phyloP scores from a whole-genome alignment of 805 yeast species.

The Saccharomycopsis fermentans region DNA sequence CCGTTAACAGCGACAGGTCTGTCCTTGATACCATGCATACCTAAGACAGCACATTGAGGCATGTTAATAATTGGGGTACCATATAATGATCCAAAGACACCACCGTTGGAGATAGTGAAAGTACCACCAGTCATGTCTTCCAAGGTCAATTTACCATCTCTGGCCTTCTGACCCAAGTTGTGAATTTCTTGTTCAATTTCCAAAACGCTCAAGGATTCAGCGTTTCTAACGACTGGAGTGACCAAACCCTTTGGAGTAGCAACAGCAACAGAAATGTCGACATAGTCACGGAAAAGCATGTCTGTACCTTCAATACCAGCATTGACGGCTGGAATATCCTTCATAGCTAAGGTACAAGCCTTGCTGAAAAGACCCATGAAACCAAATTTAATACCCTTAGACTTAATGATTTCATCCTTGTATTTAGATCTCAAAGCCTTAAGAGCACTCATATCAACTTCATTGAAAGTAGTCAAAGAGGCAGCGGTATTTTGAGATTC shows the following conservation, averaged over 20 bases:
- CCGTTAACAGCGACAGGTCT: conserved; percentile 96
- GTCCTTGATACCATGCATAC: conserved; percentile 94
- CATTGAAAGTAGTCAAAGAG: conserved; percentile 94
- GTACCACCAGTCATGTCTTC: conserved; percentile 99
- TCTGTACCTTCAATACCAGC: conserved; percentile 93
- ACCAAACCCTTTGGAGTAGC: conserved; percentile 99
- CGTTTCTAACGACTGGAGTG: conserved; percentile 95
- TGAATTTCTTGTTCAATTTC: conserved; percentile 85
- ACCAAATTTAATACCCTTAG: conserved; percentile 89
- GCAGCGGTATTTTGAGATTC: conserved; percentile 99
- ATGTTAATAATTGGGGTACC: conserved; percentile 98
- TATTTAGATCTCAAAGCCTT: conserved; percentile 92
- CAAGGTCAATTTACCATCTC: conserved; percentile 90
- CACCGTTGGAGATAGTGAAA: conserved; percentile 97
- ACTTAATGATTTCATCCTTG: conserved; percentile 92
- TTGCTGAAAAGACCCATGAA: conserved; percentile 98
- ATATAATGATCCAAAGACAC: conserved; percentile 93
- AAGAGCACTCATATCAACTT: conserved; percentile 89
- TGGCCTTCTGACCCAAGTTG: conserved; percentile 79
- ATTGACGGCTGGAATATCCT: conserved; percentile 90
- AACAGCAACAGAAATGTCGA: conserved; percentile 92
- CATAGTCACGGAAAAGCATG: conserved; percentile 91
- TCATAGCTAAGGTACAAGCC: conserved; percentile 87
- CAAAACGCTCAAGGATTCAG: conserved; percentile 78
- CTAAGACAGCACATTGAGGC: conserved; percentile 97